A percentile compares a stretch with the other conserved stretches of the same genome.
These are phyloP conservation scores for Chaetoceros tenuissimus DNA, from an alignment of 108 stramenopile genomes.

Conservation along the genomic window DNA sequence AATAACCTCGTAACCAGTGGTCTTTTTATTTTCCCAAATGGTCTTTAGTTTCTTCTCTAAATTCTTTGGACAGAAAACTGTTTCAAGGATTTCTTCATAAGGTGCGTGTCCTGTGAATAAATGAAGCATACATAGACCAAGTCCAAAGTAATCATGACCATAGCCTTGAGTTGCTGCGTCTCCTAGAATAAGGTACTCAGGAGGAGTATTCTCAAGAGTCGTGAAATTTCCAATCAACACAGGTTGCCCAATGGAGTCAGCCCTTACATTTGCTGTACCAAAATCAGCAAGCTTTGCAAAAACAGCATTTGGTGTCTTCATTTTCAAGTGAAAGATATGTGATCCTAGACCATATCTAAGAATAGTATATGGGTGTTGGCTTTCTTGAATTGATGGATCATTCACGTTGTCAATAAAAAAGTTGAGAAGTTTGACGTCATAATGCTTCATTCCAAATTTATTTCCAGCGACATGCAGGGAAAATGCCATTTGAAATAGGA, in stretches of 20 bases:
- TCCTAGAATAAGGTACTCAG: slow-evolving; percentile 88
- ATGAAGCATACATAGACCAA: slow-evolving; percentile 93
- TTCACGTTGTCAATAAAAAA: slow-evolving; percentile 48
- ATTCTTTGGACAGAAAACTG: slow-evolving; percentile 66
- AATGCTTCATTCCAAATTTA: slow-evolving; percentile 85
- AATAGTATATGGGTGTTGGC: slow-evolving; percentile 28
- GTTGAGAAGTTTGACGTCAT: slow-evolving; percentile 98
- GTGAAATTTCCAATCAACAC: slow-evolving; percentile 92
- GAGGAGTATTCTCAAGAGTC: slow-evolving; percentile 95
- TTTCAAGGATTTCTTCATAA: slow-evolving; percentile 94
- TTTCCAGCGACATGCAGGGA: slow-evolving; percentile 82
- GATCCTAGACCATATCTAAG: slow-evolving; percentile 80
- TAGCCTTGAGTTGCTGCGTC: slow-evolving; percentile 78
- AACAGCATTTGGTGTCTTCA: slow-evolving; percentile 36
- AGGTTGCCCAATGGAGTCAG: slow-evolving; percentile 66
- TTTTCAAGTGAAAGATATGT: slow-evolving; percentile 55
- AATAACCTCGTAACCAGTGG: slow-evolving; percentile 43
- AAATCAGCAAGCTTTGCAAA: slow-evolving; percentile 96
- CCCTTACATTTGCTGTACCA: slow-evolving; percentile 85
- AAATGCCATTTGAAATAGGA: slow-evolving; percentile 94
- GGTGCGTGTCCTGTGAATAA: slow-evolving; percentile 92
- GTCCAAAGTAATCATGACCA: slow-evolving; percentile 87
- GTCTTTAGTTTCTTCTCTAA: slow-evolving; percentile 49
- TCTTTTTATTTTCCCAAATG: slow-evolving; percentile 71
- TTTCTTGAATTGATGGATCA: slow-evolving; percentile 1